A percentile compares a stretch with the other conserved stretches of the same genome.
Conservation (phyloP, 768 basidiomycete genomes). For the Suillus clintonianus region DNA sequence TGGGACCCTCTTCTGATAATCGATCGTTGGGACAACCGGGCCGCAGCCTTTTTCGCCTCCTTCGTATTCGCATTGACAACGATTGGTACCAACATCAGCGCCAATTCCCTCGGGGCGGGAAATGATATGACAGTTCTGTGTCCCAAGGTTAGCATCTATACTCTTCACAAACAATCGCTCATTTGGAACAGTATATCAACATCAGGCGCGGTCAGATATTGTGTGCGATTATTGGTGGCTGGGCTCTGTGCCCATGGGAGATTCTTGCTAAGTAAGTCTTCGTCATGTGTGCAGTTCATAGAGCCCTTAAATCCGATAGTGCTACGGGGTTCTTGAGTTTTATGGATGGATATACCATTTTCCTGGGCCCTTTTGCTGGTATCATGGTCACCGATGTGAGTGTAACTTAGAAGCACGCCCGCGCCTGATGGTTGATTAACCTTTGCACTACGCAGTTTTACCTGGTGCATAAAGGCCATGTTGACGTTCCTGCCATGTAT, state of each 20-base stretch:
- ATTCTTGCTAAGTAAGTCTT: constrained; percentile 53
- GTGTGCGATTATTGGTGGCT: constrained; percentile 51
- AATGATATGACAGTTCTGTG: constrained; percentile 83
- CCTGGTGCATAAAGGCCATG: constrained; percentile 68
- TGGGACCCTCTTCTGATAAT: constrained; percentile 83
- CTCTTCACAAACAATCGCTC: not conserved
- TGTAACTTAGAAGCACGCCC: constrained; percentile 5
- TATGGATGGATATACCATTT: constrained; percentile 84
- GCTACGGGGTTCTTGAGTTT: constrained; percentile 75
- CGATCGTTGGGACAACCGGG: constrained; percentile 81
- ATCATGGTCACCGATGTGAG: constrained; percentile 65
- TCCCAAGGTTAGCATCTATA: constrained; percentile 41
- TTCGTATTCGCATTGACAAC: constrained; percentile 74
- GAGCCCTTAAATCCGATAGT: constrained; percentile 9
- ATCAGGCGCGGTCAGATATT: constrained; percentile 32
- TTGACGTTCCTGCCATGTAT: constrained; percentile 87
- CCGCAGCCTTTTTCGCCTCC: constrained; percentile 81
- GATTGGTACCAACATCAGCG: constrained; percentile 73
- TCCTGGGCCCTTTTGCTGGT: constrained; percentile 83
- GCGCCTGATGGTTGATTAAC: not conserved
- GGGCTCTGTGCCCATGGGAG: constrained; percentile 85
- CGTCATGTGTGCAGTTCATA: not conserved
- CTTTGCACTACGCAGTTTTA: constrained; percentile 54
- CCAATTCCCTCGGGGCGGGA: constrained; percentile 74
- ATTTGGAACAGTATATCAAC: constrained; percentile 24